A percentile compares a stretch with the other conserved stretches of the same genome.
Evolutionary conservation across 305 asterid species (phyloP).

Genomic region (Salvia sclarea): DNA sequence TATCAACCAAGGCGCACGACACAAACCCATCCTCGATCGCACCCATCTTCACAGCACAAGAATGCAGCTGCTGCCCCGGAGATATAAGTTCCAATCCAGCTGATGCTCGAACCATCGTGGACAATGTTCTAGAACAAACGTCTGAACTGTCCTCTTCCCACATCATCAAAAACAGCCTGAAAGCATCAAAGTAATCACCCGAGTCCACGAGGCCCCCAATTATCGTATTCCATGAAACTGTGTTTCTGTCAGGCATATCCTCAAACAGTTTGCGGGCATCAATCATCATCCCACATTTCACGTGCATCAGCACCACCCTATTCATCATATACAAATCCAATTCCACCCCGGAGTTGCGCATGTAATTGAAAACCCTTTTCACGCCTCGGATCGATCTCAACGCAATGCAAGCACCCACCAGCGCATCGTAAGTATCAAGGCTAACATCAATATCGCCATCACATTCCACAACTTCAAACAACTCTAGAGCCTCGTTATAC

Average conservation of each 20-base stretch:
- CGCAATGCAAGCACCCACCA: constrained; percentile 70
- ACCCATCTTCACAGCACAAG: constrained; percentile 63
- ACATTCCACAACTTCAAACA: constrained; percentile 68
- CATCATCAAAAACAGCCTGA: constrained; percentile 60
- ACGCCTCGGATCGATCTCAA: constrained; percentile 63
- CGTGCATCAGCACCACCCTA: constrained; percentile 64
- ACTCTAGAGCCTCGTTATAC: constrained; percentile 67
- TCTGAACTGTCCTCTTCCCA: constrained; percentile 54
- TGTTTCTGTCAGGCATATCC: constrained; percentile 61
- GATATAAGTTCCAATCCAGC: constrained; percentile 63
- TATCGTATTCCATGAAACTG: constrained; percentile 70
- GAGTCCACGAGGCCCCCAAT: constrained; percentile 70
- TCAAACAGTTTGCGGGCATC: constrained; percentile 73
- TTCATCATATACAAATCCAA: constrained; percentile 72
- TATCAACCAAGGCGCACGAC: constrained; percentile 76
- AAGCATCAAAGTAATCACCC: constrained; percentile 61
- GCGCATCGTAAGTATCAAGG: constrained; percentile 59
- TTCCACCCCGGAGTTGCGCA: constrained; percentile 44
- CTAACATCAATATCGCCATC: constrained; percentile 41
- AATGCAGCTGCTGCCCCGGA: constrained; percentile 72
- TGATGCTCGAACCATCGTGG: constrained; percentile 64
- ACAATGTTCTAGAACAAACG: constrained; percentile 50
- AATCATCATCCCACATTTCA: constrained; percentile 76
- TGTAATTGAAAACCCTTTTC: constrained; percentile 56
- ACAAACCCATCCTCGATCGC: constrained; percentile 49